Percentiles rank a stretch among this genome's conserved stretches.
Evolutionary conservation across 208 protist genomes (phyloP).

Genomic region (Naegleria gruberi): DNA sequence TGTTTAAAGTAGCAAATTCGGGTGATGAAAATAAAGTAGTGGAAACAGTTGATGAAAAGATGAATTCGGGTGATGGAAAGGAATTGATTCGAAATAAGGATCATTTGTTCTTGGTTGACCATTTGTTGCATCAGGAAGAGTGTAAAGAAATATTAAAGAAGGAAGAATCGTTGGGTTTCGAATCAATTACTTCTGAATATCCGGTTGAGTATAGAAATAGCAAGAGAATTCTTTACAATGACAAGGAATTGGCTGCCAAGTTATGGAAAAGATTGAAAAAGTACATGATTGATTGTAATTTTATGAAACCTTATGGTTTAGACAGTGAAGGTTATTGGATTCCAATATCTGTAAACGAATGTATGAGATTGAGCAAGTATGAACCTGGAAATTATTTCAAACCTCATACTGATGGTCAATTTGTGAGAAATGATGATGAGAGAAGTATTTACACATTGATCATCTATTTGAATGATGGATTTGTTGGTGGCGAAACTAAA

Average conservation of each 20-base stretch:
- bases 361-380: slow-evolving; percentile 31
- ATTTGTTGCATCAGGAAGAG: no score
- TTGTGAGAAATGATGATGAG: slow-evolving; percentile 17
- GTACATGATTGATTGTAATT: neutral
- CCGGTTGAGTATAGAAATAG: slow-evolving; percentile 30
- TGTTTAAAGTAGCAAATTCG: no score
- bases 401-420: slow-evolving; percentile 27
- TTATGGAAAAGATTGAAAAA: slow-evolving; percentile 29
- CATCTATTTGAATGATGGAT: slow-evolving; percentile 37
- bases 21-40: no score
- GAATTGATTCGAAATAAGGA: no score
- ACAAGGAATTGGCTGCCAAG: neutral
- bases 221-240: slow-evolving; percentile 16
- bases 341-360: slow-evolving; percentile 29
- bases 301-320: slow-evolving; percentile 37
- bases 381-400: slow-evolving; percentile 23
- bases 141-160: no score
- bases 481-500: slow-evolving; percentile 27
- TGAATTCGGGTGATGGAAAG: no score
- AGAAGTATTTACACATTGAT: slow-evolving; percentile 32
- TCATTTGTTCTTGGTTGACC: no score
- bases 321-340: slow-evolving; percentile 30
- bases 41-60: no score
- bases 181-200: slow-evolving; percentile 18
- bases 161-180: no score